Conservation (phyloP, 169 alveolate species). For the Cyclospora cayetanensis region DNA sequence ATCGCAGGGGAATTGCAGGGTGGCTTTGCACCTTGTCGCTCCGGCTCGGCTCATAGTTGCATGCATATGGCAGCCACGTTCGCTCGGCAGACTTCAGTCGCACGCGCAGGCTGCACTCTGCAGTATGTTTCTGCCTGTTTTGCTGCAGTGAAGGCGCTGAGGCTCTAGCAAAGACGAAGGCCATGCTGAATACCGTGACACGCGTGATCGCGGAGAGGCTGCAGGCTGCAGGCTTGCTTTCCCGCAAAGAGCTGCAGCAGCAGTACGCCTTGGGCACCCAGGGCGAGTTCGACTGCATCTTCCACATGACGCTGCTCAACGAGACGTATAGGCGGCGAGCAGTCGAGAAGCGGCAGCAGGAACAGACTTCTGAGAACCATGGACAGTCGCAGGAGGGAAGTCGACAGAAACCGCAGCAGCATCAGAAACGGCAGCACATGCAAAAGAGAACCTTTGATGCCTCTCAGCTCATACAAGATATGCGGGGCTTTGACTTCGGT, state of each 20-base stretch:
- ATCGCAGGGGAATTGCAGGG: no score
- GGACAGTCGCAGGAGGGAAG: neutral
- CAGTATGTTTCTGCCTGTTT: neutral
- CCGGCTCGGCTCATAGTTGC: no score
- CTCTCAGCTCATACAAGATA: neutral
- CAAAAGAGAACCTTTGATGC: neutral
- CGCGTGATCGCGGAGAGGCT: neutral
- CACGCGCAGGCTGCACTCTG: no score
- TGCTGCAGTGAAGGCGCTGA: constrained; percentile 9
- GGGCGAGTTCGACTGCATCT: neutral
- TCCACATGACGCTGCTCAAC: constrained; percentile 11
- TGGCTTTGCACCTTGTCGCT: no score
- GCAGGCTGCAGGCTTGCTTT: neutral
- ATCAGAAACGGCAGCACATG: neutral
- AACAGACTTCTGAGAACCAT: neutral
- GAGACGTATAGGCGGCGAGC: neutral
- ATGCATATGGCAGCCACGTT: no score
- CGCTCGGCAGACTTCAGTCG: no score
- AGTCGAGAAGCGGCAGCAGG: neutral
- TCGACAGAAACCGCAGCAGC: constrained; percentile 6
- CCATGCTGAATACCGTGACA: neutral
- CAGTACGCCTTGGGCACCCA: neutral
- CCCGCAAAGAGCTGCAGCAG: neutral
- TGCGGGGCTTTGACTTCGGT: constrained; percentile 18
- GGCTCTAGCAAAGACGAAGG: neutral